Percentiles rank a stretch among this genome's conserved stretches.
Evolutionary conservation across 345 rosid species (phyloP).

Genomic region (Geranium brycei): DNA sequence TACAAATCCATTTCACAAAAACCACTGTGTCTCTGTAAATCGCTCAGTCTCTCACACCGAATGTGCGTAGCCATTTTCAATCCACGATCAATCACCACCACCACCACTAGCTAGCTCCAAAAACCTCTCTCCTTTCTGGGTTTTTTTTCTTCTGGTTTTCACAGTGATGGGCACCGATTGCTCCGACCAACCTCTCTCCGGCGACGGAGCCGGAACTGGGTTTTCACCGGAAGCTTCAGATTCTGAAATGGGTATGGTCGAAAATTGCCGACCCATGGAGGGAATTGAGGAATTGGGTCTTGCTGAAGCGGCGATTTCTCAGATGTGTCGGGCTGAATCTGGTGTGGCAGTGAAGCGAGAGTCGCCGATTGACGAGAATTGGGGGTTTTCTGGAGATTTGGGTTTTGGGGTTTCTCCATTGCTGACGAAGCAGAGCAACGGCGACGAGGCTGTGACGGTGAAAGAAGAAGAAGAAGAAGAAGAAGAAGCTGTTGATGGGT

Average conservation of each 20-base stretch:
- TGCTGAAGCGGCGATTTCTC: too few species aligned
- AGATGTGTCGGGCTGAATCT: too few species aligned
- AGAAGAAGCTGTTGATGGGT: conserved; percentile 2
- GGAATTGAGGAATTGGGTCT: too few species aligned
- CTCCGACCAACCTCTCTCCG: neutral
- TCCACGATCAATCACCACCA: neutral
- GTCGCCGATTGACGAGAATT: too few species aligned
- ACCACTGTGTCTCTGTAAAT: neutral
- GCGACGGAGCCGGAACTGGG: neutral
- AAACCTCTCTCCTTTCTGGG: neutral
- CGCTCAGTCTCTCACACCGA: neutral
- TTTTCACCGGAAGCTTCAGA: too few species aligned
- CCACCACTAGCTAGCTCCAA: neutral
- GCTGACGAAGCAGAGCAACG: neutral
- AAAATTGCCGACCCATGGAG: too few species aligned
- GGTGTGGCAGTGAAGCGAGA: too few species aligned
- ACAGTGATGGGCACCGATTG: neutral
- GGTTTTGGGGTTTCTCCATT: neutral
- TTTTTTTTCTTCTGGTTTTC: neutral
- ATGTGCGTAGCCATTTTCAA: neutral
- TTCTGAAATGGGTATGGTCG: too few species aligned
- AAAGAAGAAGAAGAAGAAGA: conserved; percentile 7
- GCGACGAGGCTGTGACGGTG: neutral
- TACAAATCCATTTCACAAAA: neutral
- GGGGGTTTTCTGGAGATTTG: too few species aligned